Evolutionary conservation across 1,284 basidiomycete species (phyloP).

Genomic region (Butyriboletus appendiculatus): DNA sequence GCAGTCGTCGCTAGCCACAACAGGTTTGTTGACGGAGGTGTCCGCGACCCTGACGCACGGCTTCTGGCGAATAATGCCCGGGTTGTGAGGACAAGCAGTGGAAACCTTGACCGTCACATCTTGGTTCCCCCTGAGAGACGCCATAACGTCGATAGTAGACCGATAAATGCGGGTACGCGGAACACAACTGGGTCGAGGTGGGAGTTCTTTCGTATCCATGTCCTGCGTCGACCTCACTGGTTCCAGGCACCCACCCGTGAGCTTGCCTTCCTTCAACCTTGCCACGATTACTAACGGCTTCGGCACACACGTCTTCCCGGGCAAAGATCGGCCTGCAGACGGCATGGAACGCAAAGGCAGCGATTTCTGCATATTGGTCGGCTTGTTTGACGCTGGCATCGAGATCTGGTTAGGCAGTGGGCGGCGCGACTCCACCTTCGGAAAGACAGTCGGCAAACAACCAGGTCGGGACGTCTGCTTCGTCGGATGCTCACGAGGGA

Average conservation of each 20-base stretch:
- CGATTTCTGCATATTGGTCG: not conserved
- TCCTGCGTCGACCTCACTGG: not conserved
- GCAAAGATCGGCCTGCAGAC: too few relatives aligned
- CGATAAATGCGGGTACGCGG: not conserved
- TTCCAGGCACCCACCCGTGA: too few relatives aligned
- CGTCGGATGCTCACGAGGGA: not conserved
- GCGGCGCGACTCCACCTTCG: not conserved
- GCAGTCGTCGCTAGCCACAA: not conserved
- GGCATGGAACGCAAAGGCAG: not conserved
- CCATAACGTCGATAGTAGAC: not conserved
- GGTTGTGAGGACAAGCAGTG: not conserved
- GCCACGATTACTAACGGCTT: not conserved
- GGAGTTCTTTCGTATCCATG: not conserved
- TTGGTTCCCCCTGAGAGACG: not conserved
- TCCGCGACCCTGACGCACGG: not conserved
- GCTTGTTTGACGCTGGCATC: not conserved
- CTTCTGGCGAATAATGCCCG: not conserved
- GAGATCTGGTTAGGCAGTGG: not conserved
- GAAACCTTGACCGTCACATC: not conserved
- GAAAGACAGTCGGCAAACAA: not conserved
- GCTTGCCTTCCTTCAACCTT: not conserved
- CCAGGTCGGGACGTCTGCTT: not conserved
- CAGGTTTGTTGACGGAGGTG: not conserved
- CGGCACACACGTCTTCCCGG: not conserved
- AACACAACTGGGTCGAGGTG: slow-evolving; percentile 6